Base-by-base conservation (phyloP, 2,329 filamentous ascomycete species). In the Fusarium nisikadoi region DNA sequence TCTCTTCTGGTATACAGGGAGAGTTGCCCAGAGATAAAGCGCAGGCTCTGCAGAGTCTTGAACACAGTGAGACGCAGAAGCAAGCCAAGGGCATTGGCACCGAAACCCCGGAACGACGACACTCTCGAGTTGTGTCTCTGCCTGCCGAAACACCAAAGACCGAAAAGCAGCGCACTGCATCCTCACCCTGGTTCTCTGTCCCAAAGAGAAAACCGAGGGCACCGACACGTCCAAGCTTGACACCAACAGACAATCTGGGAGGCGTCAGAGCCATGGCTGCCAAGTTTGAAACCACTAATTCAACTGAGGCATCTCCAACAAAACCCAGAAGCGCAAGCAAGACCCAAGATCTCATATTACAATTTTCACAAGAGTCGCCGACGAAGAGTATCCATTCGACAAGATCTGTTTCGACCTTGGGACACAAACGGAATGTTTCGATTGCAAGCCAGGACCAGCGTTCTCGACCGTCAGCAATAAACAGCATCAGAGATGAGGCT, bases 211-310 rank as follows among this genome's bases (percentile, higher is more conserved):
- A 71, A 17, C 62, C 49, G 17, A 60, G 54, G 12, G 49, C 57
- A 2, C 52, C 56, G 7, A 53, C 62, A 11, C 62, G 69, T 6
- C 72, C 75, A 39, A 74, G 66, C 19, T 54, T 74, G 39, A 64
- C 71, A 5, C 71, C 70, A 12, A 67, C 75, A 8, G 76, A 60
- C 29, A 84, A 79, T 27, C 70, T 61, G 65, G 75, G 76, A 25
- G 77, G 80, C 6, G 86, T 88, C 17, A 86, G 80, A 71, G 85
- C 85, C 5, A 87, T 89, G 81, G 83, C 86, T 8, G 86, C 86
- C 39, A 82, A 84, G 75, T 88, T 88, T 75, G 85, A 89, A 68
- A 82, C 73, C 19, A 65, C 72, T 12, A 35, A 39, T 43, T 49
- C 61, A 10, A 62, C 57, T 10, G 62, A 70, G 17, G 14, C 50